Evolutionary conservation across 2,329 filamentous ascomycete genomes (phyloP).

Genomic region (Xylariaceae sp.): DNA sequence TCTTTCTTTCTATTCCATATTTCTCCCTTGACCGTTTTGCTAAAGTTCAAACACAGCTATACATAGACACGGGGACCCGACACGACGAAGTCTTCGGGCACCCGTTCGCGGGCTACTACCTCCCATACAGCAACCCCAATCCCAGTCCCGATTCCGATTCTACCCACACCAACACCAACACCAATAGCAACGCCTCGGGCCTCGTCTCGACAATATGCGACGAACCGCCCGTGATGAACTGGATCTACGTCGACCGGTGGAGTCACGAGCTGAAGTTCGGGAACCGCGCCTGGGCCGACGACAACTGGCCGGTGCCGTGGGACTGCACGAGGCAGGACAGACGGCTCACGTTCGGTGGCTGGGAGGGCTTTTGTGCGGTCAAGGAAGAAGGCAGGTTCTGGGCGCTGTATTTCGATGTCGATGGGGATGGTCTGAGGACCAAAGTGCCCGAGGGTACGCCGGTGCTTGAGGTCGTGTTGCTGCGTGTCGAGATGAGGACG

Average conservation of each 20-base stretch:
- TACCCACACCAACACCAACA: conserved; percentile 26
- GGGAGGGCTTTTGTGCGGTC: conserved; percentile 46
- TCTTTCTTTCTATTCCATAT: too few relatives aligned
- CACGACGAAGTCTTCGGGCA: conserved; percentile 36
- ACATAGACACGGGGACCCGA: conserved; percentile 40
- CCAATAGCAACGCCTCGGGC: conserved; percentile 41
- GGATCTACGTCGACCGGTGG: conserved; percentile 42
- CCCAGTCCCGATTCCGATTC: conserved; percentile 44
- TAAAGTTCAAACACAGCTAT: too few relatives aligned
- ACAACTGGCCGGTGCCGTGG: conserved; percentile 40
- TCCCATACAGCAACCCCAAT: conserved; percentile 39
- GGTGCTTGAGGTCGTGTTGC: conserved; percentile 50
- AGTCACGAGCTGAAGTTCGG: conserved; percentile 43
- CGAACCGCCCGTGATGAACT: conserved; percentile 44
- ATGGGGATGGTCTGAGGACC: conserved; percentile 37
- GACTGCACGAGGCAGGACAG: conserved; percentile 47
- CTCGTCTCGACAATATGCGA: conserved; percentile 44
- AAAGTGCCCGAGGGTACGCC: conserved; percentile 41
- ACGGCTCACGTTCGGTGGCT: conserved; percentile 42
- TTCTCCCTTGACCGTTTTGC: too few relatives aligned
- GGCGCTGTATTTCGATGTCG: conserved; percentile 42
- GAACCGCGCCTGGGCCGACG: conserved; percentile 36
- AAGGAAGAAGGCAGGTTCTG: conserved; percentile 41
- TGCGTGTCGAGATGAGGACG: conserved; percentile 41
- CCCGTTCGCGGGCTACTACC: conserved; percentile 51